These are phyloP conservation scores for Chamaecrista fasciculata DNA, from an alignment of 306 rosid genomes.

Conservation along the genomic window DNA sequence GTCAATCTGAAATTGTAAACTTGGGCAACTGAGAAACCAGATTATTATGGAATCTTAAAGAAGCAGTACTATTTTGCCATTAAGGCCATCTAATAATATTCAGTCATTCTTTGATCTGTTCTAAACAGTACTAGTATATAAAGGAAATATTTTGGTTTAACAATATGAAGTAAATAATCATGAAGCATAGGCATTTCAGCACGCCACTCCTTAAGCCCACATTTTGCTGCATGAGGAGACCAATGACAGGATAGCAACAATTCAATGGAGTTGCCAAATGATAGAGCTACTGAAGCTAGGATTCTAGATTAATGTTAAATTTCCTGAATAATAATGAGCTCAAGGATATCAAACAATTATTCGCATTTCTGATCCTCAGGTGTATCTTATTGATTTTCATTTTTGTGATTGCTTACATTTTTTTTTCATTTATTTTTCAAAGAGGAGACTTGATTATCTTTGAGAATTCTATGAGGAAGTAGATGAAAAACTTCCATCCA, in stretches of 20 bases:
- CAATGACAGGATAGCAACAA: background rate
- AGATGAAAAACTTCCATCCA: slow-evolving; percentile 15
- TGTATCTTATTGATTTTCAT: too few relatives aligned
- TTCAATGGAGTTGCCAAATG: background rate
- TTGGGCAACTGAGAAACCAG: background rate
- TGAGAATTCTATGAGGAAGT: background rate
- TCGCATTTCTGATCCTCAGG: background rate
- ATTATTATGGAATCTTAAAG: background rate
- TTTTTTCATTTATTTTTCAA: background rate
- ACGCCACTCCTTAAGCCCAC: background rate
- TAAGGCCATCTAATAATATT: background rate
- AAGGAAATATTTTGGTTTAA: background rate
- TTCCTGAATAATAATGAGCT: background rate
- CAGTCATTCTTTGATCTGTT: background rate
- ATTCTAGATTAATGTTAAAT: background rate
- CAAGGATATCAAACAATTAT: background rate
- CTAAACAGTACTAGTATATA: background rate
- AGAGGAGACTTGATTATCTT: background rate
- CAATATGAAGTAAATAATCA: background rate
- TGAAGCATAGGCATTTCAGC: background rate
- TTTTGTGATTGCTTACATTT: too few relatives aligned
- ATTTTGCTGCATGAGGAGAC: background rate
- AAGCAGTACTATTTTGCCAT: background rate
- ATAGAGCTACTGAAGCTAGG: background rate
- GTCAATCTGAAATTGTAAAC: background rate